Evolutionary conservation across 2,329 filamentous ascomycete genomes (phyloP).

Genomic region (Xylaria sp.): DNA sequence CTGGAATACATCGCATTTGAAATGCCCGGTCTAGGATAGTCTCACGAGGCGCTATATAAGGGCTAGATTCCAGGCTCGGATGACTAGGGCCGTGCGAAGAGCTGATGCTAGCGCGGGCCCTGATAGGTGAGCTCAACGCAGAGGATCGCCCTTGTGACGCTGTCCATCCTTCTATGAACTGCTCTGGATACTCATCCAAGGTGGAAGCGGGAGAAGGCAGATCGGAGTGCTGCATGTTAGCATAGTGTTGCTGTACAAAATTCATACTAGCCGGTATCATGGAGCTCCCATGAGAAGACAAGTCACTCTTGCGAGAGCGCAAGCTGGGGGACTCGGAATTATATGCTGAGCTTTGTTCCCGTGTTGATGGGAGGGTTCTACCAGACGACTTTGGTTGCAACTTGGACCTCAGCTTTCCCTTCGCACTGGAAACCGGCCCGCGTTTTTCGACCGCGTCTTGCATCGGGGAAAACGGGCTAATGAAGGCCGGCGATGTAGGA

Average conservation of each 20-base stretch:
- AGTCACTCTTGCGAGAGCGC: conserved; percentile 69
- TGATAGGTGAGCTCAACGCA: conserved; percentile 65
- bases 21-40: conserved; percentile 75
- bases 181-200: conserved; percentile 61
- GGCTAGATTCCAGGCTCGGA: conserved; percentile 56
- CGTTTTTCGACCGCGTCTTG: conserved; percentile 56
- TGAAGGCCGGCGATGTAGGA: conserved; percentile 64
- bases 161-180: conserved; percentile 70
- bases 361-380: conserved; percentile 58
- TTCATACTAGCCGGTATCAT: conserved; percentile 55
- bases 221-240: conserved; percentile 62
- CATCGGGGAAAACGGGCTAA: conserved; percentile 60
- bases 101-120: conserved; percentile 64
- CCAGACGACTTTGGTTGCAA: conserved; percentile 61
- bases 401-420: conserved; percentile 50
- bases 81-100: conserved; percentile 55
- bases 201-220: conserved; percentile 66
- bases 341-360: conserved; percentile 62
- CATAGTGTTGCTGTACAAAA: conserved; percentile 60
- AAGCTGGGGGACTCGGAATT: conserved; percentile 69
- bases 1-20: conserved; percentile 70
- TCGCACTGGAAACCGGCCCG: conserved; percentile 57
- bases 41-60: conserved; percentile 66
- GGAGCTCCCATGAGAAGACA: conserved; percentile 67
- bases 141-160: conserved; percentile 68